These are phyloP conservation scores for Oryza rufipogon DNA, from an alignment of 176 grass and related monocot genomes.

Conservation along the genomic window DNA sequence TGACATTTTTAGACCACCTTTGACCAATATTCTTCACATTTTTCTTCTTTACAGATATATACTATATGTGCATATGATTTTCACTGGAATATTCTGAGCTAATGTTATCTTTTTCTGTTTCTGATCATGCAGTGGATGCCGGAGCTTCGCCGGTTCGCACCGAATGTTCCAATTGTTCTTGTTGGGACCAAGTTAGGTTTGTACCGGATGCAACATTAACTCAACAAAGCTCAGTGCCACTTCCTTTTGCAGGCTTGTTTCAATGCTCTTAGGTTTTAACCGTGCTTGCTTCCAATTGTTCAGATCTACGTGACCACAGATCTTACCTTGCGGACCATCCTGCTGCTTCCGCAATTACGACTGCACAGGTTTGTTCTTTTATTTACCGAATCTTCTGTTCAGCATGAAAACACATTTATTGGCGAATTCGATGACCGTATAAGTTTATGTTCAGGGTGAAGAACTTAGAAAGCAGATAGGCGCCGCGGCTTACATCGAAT, in stretches of 20 bases:
- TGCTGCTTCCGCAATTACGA: slow-evolving; percentile 55
- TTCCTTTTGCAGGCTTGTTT: background rate
- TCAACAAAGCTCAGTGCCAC: background rate
- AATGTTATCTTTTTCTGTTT: slow-evolving; percentile 33
- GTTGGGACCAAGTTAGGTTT: slow-evolving; percentile 94
- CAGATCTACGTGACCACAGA: slow-evolving; percentile 91
- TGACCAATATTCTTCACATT: slow-evolving; percentile 2
- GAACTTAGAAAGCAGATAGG: slow-evolving; percentile 91
- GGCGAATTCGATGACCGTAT: background rate
- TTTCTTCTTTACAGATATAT: background rate
- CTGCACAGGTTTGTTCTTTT: slow-evolving; percentile 51
- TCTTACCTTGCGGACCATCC: slow-evolving; percentile 77
- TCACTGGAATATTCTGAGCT: slow-evolving; percentile 22
- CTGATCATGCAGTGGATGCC: slow-evolving; percentile 80
- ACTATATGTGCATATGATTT: background rate
- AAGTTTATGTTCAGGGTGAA: slow-evolving; percentile 55
- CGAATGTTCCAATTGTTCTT: slow-evolving; percentile 77
- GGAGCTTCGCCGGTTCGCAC: slow-evolving; percentile 82
- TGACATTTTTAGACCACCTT: background rate
- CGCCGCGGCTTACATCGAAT: slow-evolving; percentile 79
- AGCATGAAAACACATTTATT: background rate
- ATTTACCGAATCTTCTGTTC: background rate
- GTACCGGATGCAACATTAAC: background rate
- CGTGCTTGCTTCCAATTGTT: slow-evolving; percentile 13
- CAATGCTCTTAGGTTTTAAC: slow-evolving; percentile 17